Evolutionary conservation across 2,329 filamentous ascomycete species (phyloP), one percentile per base, ranked within the genome.

Genomic region (Pseudopithomyces chartarum): DNA sequence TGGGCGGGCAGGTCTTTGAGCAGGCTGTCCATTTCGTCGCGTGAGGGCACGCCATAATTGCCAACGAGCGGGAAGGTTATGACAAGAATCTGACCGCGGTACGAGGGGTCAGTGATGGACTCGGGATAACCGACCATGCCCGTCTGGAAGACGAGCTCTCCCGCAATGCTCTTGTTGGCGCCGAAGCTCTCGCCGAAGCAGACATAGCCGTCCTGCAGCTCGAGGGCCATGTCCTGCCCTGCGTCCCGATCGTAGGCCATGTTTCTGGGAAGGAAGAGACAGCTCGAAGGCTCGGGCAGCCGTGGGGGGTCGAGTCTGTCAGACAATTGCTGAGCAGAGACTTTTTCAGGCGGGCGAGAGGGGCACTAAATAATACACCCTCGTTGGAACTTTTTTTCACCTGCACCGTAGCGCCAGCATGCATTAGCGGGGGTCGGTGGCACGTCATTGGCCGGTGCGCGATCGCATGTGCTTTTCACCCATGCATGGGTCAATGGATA

Each of bases 121-220:
- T 99, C 95, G 40, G 95, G 93, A 77, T 99, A 99, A 73, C 95
- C 95, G 68, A 98, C 95, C 93, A 98, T 97, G 79, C 95, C 95
- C 56, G 95, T 99, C 85, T 98, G 94, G 82, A 99, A 99, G 80
- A 99, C 95, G 76, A 99, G 84, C 84, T 99, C 95, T 77, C 95
- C 95, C 65, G 94, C 90, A 72, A 96, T 87, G 81, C 91, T 97
- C 85, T 93, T 97, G 73, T 91, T 85, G 62, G 94, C 93, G 79
- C 95, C 95, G 76, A 99, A 99, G 85, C 92, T 97, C 82, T 91
- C 92, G 68, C 95, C 95, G 76, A 96, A 91, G 83, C 92, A 96
- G 73, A 92, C 86, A 56, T 89, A 87, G 78, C 93, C 92, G 82
- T 98, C 93, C 78, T 95, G 85, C 66, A 99, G 88, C 83, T 99